Percentiles rank a stretch among this genome's conserved stretches.
phyloP scores from a whole-genome alignment of 768 basidiomycete genomes.

The Rhodosporidiobolus odoratus region DNA sequence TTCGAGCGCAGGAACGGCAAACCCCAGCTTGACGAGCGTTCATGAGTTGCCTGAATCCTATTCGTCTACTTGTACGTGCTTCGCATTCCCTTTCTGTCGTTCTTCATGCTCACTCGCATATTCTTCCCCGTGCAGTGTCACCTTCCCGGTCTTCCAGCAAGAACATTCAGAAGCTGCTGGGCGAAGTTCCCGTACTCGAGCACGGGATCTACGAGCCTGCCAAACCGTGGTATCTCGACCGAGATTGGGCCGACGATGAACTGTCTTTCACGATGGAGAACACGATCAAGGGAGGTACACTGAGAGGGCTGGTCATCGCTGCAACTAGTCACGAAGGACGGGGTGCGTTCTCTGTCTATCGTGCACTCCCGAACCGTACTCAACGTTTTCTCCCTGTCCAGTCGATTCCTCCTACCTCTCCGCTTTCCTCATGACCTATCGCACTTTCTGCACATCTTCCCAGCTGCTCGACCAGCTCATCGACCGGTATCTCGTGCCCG shows the following conservation, averaged over 20 bases:
- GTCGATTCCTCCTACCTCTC: slow-evolving; percentile 62
- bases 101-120: no score
- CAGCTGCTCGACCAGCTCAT: slow-evolving; percentile 77
- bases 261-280: slow-evolving; percentile 81
- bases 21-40: neutral
- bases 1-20: neutral
- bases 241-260: slow-evolving; percentile 71
- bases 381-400: slow-evolving; percentile 51
- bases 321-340: slow-evolving; percentile 84
- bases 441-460: slow-evolving; percentile 79
- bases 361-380: neutral
- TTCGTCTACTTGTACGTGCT: neutral
- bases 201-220: neutral
- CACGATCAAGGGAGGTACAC: slow-evolving; percentile 76
- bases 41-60: neutral
- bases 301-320: slow-evolving; percentile 77
- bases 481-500: slow-evolving; percentile 68
- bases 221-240: slow-evolving; percentile 76
- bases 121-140: slow-evolving; percentile 12
- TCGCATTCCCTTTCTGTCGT: slow-evolving; percentile 10
- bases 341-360: slow-evolving; percentile 53
- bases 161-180: slow-evolving; percentile 67
- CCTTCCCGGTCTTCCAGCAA: slow-evolving; percentile 26
- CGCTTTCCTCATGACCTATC: slow-evolving; percentile 92
- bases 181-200: slow-evolving; percentile 46